Evolutionary conservation across 23 red algal species (phyloP).

Genomic region (Gracilariopsis chorda): DNA sequence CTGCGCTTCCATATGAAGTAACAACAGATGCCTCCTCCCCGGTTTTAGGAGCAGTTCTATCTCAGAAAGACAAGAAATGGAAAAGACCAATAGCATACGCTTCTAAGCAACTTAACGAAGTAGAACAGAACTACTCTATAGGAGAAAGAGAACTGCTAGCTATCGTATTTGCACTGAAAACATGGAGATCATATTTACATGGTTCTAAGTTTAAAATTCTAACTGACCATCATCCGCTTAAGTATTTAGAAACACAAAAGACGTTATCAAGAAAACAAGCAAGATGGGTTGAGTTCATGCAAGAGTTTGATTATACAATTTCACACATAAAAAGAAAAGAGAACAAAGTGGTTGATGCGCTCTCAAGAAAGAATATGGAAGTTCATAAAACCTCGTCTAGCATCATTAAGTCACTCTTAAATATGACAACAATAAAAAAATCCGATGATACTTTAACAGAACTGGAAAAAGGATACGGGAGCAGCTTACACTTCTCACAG

Average conservation of each 20-base stretch:
- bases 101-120: conserved; percentile 4
- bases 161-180: conserved; percentile 1
- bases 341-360: conserved; percentile 28
- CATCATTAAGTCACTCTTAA: neutral
- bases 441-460: neutral
- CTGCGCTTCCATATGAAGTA: neutral
- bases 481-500: neutral
- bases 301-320: conserved; percentile 12
- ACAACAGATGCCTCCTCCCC: neutral
- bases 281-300: conserved; percentile 2
- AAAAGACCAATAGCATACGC: conserved; percentile 15
- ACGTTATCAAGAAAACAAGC: neutral
- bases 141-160: conserved; percentile 26
- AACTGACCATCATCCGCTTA: conserved; percentile 11
- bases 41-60: neutral
- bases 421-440: neutral
- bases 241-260: conserved; percentile 28
- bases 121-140: conserved; percentile 32
- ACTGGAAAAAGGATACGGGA: neutral
- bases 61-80: conserved; percentile 14
- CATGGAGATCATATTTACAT: conserved; percentile 45
- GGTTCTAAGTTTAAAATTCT: neutral
- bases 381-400: neutral
- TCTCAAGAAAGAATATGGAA: conserved; percentile 26
- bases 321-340: conserved; percentile 29